phyloP scores from a whole-genome alignment of 495 filamentous ascomycete genomes.

The Clavariopsis aquatica region DNA sequence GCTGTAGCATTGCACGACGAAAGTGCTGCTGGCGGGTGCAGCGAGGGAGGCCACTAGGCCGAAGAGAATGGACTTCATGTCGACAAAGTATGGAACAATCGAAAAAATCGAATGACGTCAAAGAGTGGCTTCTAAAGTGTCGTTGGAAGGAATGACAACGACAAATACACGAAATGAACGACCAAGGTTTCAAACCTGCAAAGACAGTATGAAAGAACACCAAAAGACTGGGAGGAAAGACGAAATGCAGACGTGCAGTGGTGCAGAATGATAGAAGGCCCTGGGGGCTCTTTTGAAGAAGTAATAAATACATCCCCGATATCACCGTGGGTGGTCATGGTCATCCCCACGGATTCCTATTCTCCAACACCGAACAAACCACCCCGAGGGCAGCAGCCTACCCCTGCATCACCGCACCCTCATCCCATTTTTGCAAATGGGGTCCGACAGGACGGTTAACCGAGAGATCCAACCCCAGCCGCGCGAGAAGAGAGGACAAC shows the following conservation, averaged over 20 bases:
- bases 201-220: neutral
- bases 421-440: neutral
- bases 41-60: slow-evolving; percentile 39
- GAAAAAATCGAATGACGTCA: slow-evolving; percentile 1
- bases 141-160: slow-evolving; percentile 15
- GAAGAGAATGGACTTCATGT: slow-evolving; percentile 29
- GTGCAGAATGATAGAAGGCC: neutral
- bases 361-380: neutral
- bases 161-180: slow-evolving; percentile 16
- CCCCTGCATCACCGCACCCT: slow-evolving; percentile 1
- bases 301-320: neutral
- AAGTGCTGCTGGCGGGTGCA: slow-evolving; percentile 42
- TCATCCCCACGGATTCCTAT: neutral
- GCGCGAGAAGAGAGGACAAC: neutral
- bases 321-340: no score
- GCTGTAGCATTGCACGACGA: slow-evolving; percentile 42
- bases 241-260: neutral
- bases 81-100: slow-evolving; percentile 4
- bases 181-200: slow-evolving; percentile 29
- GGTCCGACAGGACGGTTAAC: slow-evolving; percentile 20
- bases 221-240: neutral
- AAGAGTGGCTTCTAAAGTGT: neutral
- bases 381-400: neutral
- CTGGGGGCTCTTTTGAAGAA: neutral
- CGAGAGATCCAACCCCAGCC: neutral